Conservation (phyloP, 148 eudicot species). For the Silene uniflora region DNA sequence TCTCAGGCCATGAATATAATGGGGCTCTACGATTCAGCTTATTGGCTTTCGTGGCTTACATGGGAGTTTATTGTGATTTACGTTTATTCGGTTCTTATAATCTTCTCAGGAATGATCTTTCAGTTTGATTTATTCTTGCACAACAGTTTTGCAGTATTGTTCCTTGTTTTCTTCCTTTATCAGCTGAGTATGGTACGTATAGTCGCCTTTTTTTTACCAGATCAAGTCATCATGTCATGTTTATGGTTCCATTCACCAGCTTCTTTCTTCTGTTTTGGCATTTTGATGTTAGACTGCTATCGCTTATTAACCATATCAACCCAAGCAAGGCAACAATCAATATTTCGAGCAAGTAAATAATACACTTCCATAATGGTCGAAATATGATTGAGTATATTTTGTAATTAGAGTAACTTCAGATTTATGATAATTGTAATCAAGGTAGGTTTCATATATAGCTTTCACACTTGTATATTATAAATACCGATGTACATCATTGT, state of each 20-base stretch:
- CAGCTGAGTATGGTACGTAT: conserved; percentile 69
- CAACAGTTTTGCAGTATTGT: conserved; percentile 67
- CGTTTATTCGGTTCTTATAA: conserved; percentile 55
- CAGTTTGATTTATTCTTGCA: conserved; percentile 70
- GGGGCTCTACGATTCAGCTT: conserved; percentile 95
- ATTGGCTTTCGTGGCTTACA: conserved; percentile 83
- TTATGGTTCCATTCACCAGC: not conserved
- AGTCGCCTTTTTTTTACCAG: not conserved
- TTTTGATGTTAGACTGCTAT: conserved; percentile 46
- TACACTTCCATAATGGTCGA: too few species aligned
- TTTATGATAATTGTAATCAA: too few species aligned
- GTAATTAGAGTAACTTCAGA: too few species aligned
- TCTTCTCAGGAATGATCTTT: conserved; percentile 80
- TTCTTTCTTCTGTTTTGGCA: conserved; percentile 10
- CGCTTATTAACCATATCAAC: too few species aligned
- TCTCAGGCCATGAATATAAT: conserved; percentile 84
- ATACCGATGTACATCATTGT: too few species aligned
- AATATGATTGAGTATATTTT: too few species aligned
- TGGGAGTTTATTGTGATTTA: conserved; percentile 66
- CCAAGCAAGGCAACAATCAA: too few species aligned
- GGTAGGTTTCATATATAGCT: too few species aligned
- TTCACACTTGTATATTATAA: too few species aligned
- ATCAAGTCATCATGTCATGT: not conserved
- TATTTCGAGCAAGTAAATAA: too few species aligned
- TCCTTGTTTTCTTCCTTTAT: conserved; percentile 73